Evolutionary conservation across 2,329 filamentous ascomycete species (phyloP), one percentile per base, ranked within the genome.

Genomic region (Trichocomaceae sp.): DNA sequence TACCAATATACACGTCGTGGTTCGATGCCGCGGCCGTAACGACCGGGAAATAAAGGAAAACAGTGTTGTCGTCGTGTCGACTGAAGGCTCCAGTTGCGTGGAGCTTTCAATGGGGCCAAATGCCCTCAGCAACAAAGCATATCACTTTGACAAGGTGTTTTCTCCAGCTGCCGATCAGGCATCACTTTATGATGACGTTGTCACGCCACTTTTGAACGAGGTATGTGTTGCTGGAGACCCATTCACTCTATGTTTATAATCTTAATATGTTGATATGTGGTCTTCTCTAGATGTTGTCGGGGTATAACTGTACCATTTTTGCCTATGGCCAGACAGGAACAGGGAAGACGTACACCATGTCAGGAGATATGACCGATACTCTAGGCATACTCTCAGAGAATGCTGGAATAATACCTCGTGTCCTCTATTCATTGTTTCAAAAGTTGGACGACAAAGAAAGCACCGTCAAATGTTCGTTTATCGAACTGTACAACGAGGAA

Each of bases 331-430:
- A 99, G 71, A 99, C 93, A 0, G 93, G 93, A 45, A 99, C 93
- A 0, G 93, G 93, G 63, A 99, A 99, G 72, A 99, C 93, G 13
- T 99, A 99, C 72, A 99, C 93, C 22, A 99, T 99, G 93, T 96
- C 92, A 0, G 93, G 93, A 54, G 92, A 99, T 70, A 96, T 99
- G 83, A 88, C 82, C 13, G 88, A 96, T 63, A 89, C 84, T 0
- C 73, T 90, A 37, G 90, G 92, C 1, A 84, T 96, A 57, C 79
- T 95, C 13, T 92, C 92, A 1, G 93, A 97, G 67, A 86, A 85
- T 39, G 93, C 95, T 26, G 93, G 93, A 63, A 97, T 99, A 63
- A 93, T 99, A 59, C 95, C 95, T 22, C 86, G 95, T 48, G 90
- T 91, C 0, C 77, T 99, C 0, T 86, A 96, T 65, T 83, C 87